Evolutionary conservation across 2,329 filamentous ascomycete species (phyloP).

Genomic region (Aspergillus piperis): DNA sequence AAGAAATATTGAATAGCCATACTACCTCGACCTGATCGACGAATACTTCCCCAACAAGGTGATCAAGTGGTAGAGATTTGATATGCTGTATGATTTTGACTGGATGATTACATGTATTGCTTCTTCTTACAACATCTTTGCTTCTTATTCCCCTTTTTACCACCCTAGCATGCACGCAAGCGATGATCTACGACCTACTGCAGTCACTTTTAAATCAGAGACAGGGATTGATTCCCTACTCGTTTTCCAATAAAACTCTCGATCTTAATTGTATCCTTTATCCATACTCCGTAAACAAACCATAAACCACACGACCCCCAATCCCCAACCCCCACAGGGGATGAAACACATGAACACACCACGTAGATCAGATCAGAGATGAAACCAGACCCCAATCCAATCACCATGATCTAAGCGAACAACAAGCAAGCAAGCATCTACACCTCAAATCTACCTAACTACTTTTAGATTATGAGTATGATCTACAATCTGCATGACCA

Average conservation of each 20-base stretch:
- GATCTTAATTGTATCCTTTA: background rate
- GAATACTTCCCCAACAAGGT: constrained; percentile 71
- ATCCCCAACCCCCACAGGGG: no score
- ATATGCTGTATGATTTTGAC: background rate
- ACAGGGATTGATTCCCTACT: background rate
- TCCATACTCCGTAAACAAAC: background rate
- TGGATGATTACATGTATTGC: background rate
- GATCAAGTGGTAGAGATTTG: constrained; percentile 62
- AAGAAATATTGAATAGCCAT: constrained; percentile 51
- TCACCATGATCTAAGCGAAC: no score
- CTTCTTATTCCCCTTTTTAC: background rate
- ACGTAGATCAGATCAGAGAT: background rate
- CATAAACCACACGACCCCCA: no score
- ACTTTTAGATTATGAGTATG: no score
- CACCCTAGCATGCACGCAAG: background rate
- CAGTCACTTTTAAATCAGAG: background rate
- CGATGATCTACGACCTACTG: background rate
- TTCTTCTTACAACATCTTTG: background rate
- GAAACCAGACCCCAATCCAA: no score
- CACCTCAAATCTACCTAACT: no score
- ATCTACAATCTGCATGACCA: background rate
- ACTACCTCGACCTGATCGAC: constrained; percentile 73
- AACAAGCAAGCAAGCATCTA: no score
- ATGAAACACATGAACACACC: background rate
- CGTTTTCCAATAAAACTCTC: background rate